Base-by-base conservation (phyloP, 1,139 yeast species). In the Sugiyamaella pinicola region DNA sequence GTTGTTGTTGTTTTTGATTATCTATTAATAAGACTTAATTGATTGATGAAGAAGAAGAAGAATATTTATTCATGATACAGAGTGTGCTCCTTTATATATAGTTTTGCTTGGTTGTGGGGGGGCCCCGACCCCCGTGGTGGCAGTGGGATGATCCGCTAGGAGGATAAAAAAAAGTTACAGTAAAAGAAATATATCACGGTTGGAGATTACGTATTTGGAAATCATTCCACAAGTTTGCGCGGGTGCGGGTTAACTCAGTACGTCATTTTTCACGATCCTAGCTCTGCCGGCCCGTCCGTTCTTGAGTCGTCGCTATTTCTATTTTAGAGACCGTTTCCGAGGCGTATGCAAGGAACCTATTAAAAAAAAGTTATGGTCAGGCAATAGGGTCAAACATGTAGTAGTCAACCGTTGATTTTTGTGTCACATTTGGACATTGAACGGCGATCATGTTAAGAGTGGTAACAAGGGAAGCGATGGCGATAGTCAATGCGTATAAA, bases 141-240 rank as follows among this genome's bases (percentile, higher is more conserved):
- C 7, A n/a, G 35, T 31, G 35, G 35, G 8, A 31, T 31, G 35
- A 31, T 31, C 15, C 35, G 15, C 13, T 13, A n/a, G 17, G 35
- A 17, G 35, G 35, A 26, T 10, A 7, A n/a, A 7, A 7, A n/a
- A 24, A 4, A 9, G 34, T 12, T 29, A n/a, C 35, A 31, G n/a
- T 13, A 31, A 31, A 31, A 31, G 35, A n/a, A 31, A 31, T 13
- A 31, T n/a, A 13, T 8, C 4, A 31, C 35, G 35, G 35, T 31
- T 13, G 35, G 35, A 31, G 35, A 31, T n/a, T n/a, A 13, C 35
- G 35, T 17, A 12, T 31, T 31, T 31, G 35, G 35, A 31, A 31
- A n/a, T 31, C 15, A 31, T 31, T 13, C 35, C 9, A 13, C 35
- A 24, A 24, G 9, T 24, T 24, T 9, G 6, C 28, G 9, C 17